These are phyloP conservation scores for Flammula alnicola DNA, from an alignment of 1,284 basidiomycete species.

Conservation along the genomic window DNA sequence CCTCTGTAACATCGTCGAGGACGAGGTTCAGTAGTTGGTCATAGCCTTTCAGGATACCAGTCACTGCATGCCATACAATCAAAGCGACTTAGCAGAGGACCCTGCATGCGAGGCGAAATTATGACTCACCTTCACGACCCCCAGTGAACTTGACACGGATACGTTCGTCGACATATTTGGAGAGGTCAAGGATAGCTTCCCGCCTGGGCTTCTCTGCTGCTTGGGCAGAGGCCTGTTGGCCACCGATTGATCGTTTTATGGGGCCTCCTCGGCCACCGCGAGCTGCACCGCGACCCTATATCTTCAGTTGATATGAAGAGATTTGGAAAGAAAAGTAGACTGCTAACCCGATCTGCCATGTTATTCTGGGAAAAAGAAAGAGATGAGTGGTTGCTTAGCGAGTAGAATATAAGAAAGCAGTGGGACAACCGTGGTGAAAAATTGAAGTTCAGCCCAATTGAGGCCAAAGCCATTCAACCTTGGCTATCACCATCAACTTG, in stretches of 20 bases:
- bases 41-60: conserved; percentile 91
- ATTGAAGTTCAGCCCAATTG: too few species aligned
- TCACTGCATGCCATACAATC: conserved; percentile 58
- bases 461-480: conserved; percentile 14
- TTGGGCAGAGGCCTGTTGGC: conserved; percentile 46
- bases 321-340: conserved; percentile 18
- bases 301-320: conserved; percentile 39
- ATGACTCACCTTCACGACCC: conserved; percentile 83
- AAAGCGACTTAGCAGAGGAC: too few species aligned
- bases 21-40: conserved; percentile 98
- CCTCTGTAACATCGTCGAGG: conserved; percentile 87
- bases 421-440: conserved; percentile 27
- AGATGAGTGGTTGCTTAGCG: conserved; percentile 10
- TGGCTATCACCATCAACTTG: conserved; percentile 15
- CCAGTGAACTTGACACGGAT: conserved; percentile 97
- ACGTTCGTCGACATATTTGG: conserved; percentile 91
- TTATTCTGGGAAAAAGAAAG: conserved; percentile 20
- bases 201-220: conserved; percentile 88
- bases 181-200: conserved; percentile 95
- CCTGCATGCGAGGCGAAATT: not conserved
- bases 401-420: conserved; percentile 6
- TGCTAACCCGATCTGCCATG: conserved; percentile 67
- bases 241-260: conserved; percentile 48
- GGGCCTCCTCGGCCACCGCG: conserved; percentile 49
- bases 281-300: conserved; percentile 56